Evolutionary conservation across 495 filamentous ascomycete species (phyloP), one percentile per base, ranked within the genome.

Genomic region (Staphylotrichum tortipilum): DNA sequence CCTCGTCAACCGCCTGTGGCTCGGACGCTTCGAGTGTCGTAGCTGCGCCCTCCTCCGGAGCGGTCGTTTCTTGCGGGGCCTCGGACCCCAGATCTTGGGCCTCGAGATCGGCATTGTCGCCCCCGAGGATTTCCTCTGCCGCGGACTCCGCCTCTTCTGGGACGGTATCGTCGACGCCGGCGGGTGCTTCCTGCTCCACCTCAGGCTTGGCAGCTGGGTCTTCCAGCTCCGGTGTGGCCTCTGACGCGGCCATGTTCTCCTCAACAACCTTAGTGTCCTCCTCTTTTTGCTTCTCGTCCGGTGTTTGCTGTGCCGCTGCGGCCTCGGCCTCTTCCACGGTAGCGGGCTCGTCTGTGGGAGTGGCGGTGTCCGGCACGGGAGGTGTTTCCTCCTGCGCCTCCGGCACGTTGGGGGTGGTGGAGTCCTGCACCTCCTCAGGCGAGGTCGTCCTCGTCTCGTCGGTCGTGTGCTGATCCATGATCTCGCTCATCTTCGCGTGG

Each of bases 381-480:
- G 6, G 26, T 28, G 6, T 28, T 10, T 42, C 47, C 22, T 49
- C 11, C 18, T 19, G 6, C 19, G 34, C 14, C 14, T 54, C 41
- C 15, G 46, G 35, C 0, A 37, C 33, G 6, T 54, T 41, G 11
- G 30, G 41, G 18, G 35, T 42, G 0, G 17, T 22, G n/a, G 17
- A 8, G 21, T 42, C 44, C 18, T 34, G 44, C 19, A 47, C 38
- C 19, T 50, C 52, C 24, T 54, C 35, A 28, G 46, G 12, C 44
- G 48, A 19, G 35, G 12, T 34, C 55, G 21, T 62, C 58, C 31
- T 67, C 57, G 44, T 68, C 53, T n/a, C n/a, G n/a, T n/a, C 49
- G 66, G 66, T 21, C 63, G 61, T 5, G 61, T 61, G 47, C 54
- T 66, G 38, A 67, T 52, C 44, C 67, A 72, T 26, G 67, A 71